Evolutionary conservation across 208 protist species (phyloP).

Genomic region (Wallacemonas rigidus): DNA sequence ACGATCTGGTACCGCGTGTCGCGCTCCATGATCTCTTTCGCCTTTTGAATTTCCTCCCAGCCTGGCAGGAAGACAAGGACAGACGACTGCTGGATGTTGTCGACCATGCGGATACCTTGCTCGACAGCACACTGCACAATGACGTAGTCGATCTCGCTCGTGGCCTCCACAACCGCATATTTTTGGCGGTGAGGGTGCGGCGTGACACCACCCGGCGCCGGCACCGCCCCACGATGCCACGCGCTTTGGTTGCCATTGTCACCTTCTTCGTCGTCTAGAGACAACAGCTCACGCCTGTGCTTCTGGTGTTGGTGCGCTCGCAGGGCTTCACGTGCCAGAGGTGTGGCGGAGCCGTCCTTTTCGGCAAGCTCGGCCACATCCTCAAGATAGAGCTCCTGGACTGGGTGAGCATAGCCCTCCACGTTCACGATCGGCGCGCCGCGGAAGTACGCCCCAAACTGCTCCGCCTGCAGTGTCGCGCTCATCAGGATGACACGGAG

Average conservation of each 20-base stretch:
- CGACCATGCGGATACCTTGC: slow-evolving; percentile 71
- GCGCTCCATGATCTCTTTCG: slow-evolving; percentile 77
- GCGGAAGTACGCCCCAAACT: slow-evolving; percentile 86
- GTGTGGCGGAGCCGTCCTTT: slow-evolving; percentile 8
- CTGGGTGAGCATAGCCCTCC: slow-evolving; percentile 80
- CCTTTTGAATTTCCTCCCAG: slow-evolving; percentile 89
- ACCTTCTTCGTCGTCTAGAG: neutral
- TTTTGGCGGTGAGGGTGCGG: slow-evolving; percentile 17
- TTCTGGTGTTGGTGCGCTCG: slow-evolving; percentile 14
- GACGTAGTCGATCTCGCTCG: slow-evolving; percentile 81
- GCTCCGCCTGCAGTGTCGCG: slow-evolving; percentile 90
- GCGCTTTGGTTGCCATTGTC: slow-evolving; percentile 11
- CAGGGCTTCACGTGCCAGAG: slow-evolving; percentile 9
- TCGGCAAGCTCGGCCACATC: slow-evolving; percentile 66
- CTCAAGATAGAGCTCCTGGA: slow-evolving; percentile 86
- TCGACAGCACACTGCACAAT: slow-evolving; percentile 86
- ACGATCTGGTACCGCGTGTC: slow-evolving; percentile 74
- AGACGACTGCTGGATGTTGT: slow-evolving; percentile 61
- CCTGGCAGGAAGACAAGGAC: slow-evolving; percentile 94
- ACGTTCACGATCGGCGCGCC: slow-evolving; percentile 83
- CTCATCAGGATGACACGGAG: slow-evolving; percentile 98
- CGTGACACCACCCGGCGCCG: neutral
- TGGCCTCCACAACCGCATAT: slow-evolving; percentile 70
- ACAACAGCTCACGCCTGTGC: neutral
- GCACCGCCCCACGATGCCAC: neutral